phyloP scores from a whole-genome alignment of 148 eudicot species.

The Nepenthes gracilis region DNA sequence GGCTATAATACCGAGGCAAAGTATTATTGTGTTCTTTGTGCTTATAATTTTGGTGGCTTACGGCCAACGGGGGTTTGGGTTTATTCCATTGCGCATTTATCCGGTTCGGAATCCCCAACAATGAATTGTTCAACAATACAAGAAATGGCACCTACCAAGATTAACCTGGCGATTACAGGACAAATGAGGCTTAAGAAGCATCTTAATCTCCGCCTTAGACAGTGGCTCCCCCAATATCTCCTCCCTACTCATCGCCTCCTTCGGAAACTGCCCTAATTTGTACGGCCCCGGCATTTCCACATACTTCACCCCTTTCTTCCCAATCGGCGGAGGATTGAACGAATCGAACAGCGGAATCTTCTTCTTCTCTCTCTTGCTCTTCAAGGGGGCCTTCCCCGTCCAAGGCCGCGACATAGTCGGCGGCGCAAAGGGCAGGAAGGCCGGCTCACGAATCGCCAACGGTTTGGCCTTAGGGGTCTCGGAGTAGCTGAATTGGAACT shows the following conservation, averaged over 20 bases:
- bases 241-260: constrained; percentile 26
- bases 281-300: constrained; percentile 38
- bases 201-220: constrained; percentile 43
- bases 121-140: too few species aligned
- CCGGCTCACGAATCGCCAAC: constrained; percentile 69
- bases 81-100: too few species aligned
- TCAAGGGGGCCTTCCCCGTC: constrained; percentile 93
- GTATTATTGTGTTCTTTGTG: too few species aligned
- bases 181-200: constrained; percentile 42
- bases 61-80: too few species aligned
- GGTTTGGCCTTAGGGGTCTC: constrained; percentile 83
- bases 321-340: constrained; percentile 12
- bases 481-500: constrained; percentile 82
- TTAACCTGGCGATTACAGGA: constrained; percentile 60
- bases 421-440: constrained; percentile 86
- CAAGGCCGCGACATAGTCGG: constrained; percentile 89
- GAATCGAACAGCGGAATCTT: constrained; percentile 54
- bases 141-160: constrained; percentile 35
- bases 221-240: constrained; percentile 70
- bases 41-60: too few species aligned
- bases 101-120: too few species aligned
- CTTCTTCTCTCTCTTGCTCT: constrained; percentile 26
- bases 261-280: constrained; percentile 31
- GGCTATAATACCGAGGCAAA: too few species aligned
- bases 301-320: constrained; percentile 17